Evolutionary conservation across 495 filamentous ascomycete genomes (phyloP).

Genomic region (Lasiosphaeria miniovina): DNA sequence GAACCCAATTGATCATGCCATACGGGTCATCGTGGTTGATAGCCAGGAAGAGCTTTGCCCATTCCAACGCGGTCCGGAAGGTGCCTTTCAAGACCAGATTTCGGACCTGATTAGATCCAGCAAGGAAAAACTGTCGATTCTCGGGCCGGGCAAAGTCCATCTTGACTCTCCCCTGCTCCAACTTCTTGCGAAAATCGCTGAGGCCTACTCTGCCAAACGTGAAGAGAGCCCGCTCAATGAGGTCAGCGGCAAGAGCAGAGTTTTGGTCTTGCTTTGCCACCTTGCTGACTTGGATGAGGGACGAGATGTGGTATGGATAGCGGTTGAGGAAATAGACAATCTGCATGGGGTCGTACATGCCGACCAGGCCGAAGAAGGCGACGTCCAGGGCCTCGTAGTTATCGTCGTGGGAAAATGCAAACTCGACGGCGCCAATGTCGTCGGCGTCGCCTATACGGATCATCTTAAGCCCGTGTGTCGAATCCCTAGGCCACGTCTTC

Average conservation of each 20-base stretch:
- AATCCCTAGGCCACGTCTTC: conserved; percentile 81
- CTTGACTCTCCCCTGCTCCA: conserved; percentile 75
- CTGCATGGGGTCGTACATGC: conserved; percentile 73
- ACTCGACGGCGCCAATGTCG: conserved; percentile 55
- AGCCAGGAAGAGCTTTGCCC: conserved; percentile 78
- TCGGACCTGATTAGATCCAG: conserved; percentile 81
- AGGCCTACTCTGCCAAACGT: conserved; percentile 83
- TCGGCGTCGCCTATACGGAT: conserved; percentile 50
- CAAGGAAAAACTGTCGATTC: conserved; percentile 90
- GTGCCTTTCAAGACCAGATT: conserved; percentile 87
- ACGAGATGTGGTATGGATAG: conserved; percentile 83
- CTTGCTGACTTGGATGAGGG: conserved; percentile 87
- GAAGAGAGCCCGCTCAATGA: conserved; percentile 89
- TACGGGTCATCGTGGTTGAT: conserved; percentile 83
- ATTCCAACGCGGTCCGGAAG: conserved; percentile 88
- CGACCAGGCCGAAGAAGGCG: conserved; percentile 74
- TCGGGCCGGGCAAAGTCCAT: conserved; percentile 76
- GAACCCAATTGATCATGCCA: conserved; percentile 70
- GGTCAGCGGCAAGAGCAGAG: conserved; percentile 76
- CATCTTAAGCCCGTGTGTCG: conserved; percentile 84
- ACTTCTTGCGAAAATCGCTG: conserved; percentile 68
- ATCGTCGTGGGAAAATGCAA: conserved; percentile 70
- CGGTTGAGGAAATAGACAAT: conserved; percentile 44
- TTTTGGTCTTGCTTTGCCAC: conserved; percentile 88
- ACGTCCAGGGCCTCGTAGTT: conserved; percentile 73